phyloP scores from a whole-genome alignment of 2,329 filamentous ascomycete genomes.

The Trichoderma sp. region DNA sequence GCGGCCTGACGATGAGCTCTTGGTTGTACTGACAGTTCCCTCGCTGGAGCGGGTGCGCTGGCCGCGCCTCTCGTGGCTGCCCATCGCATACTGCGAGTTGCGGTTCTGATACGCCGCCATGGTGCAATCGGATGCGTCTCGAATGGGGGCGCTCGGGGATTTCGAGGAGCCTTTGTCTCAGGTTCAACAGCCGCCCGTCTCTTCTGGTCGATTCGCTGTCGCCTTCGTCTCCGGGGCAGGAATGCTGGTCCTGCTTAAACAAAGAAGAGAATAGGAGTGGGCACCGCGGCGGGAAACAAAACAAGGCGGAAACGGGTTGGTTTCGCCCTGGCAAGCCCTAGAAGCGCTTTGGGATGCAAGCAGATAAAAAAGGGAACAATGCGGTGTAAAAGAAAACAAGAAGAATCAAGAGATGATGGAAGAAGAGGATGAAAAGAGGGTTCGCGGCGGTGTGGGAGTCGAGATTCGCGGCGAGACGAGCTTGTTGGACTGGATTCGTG shows the following conservation, averaged over 20 bases:
- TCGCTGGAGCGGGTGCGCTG: conserved; percentile 74
- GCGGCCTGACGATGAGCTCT: conserved; percentile 72
- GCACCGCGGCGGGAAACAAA: conserved; percentile 17
- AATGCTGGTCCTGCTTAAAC: conserved; percentile 28
- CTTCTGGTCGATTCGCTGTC: not conserved
- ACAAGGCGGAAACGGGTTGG: not conserved
- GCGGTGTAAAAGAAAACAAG: conserved; percentile 18
- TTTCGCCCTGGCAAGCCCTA: not conserved
- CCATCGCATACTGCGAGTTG: conserved; percentile 54
- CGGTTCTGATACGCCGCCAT: conserved; percentile 60
- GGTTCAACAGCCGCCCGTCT: conserved; percentile 11
- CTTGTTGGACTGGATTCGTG: not conserved
- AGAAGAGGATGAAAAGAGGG: conserved; percentile 1
- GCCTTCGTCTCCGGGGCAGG: not conserved
- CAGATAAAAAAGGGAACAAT: conserved; percentile 9
- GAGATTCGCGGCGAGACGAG: conserved; percentile 10
- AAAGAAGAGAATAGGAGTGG: conserved; percentile 22
- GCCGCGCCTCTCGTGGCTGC: conserved; percentile 47
- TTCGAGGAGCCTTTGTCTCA: conserved; percentile 9
- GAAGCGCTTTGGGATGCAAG: not conserved
- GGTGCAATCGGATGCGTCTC: conserved; percentile 30
- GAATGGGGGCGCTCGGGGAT: conserved; percentile 11
- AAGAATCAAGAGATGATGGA: not conserved
- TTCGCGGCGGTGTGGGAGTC: conserved; percentile 19
- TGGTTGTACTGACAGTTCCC: conserved; percentile 84